phyloP scores from a whole-genome alignment of 1,284 basidiomycete species.

The Ganoderma leucocontextum region DNA sequence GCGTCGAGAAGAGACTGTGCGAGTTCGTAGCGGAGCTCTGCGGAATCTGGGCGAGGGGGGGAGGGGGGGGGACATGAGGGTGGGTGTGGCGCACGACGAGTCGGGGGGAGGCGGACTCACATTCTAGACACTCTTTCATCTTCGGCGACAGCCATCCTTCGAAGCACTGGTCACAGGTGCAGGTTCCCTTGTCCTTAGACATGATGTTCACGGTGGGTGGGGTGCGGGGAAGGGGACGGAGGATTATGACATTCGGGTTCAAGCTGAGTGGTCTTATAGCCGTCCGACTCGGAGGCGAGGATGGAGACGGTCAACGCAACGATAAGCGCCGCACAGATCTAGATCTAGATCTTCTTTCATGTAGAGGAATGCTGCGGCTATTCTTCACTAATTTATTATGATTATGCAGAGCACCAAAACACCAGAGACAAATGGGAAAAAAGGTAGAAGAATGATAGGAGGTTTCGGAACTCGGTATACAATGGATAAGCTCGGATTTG shows the following conservation, averaged over 20 bases:
- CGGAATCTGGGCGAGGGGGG: conserved; percentile 11
- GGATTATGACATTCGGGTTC: neutral
- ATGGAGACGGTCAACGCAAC: conserved; percentile 8
- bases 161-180: conserved; percentile 29
- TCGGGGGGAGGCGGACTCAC: conserved; percentile 13
- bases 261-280: conserved; percentile 5
- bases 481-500: neutral
- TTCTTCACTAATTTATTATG: no score
- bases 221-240: neutral
- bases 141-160: conserved; percentile 33
- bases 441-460: neutral
- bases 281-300: neutral
- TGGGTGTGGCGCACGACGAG: neutral
- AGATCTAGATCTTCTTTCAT: neutral
- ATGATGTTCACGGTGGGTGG: neutral
- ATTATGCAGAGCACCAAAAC: neutral
- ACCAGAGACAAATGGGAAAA: neutral
- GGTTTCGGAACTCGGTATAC: neutral
- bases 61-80: neutral
- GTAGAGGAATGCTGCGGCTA: neutral
- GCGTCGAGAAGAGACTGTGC: conserved; percentile 24
- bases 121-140: conserved; percentile 32
- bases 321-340: conserved; percentile 1
- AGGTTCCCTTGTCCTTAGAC: conserved; percentile 8
- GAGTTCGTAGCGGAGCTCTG: conserved; percentile 25